These are phyloP conservation scores for Aspergillus amoenus DNA, from an alignment of 2,329 filamentous ascomycete genomes.

Conservation along the genomic window DNA sequence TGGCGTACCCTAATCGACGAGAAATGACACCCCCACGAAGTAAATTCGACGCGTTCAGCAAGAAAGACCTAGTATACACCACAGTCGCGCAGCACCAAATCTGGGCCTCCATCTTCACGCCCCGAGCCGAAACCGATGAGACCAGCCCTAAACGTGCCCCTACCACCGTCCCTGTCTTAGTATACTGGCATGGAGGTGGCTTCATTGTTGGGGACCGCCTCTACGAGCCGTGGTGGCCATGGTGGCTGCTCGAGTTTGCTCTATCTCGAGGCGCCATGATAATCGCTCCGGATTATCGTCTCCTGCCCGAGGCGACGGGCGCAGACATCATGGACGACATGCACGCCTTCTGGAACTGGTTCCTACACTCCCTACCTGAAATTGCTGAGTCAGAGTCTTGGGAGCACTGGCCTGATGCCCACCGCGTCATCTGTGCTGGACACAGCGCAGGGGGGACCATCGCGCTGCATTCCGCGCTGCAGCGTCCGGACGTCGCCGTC, in stretches of 20 bases:
- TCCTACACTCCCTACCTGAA: background rate
- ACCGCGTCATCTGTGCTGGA: background rate
- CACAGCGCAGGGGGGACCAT: background rate
- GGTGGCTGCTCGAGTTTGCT: background rate
- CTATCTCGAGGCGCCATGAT: background rate
- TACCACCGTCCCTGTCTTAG: background rate
- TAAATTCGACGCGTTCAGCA: background rate
- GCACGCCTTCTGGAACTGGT: background rate
- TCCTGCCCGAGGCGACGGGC: background rate
- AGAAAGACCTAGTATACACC: background rate
- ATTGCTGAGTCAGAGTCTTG: background rate
- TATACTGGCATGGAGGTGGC: background rate
- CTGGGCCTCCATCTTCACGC: background rate
- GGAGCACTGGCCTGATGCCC: background rate
- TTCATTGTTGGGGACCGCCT: background rate
- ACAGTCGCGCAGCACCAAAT: background rate
- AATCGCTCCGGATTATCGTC: background rate
- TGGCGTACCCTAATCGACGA: too few species aligned
- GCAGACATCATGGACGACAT: background rate
- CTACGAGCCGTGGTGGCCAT: background rate
- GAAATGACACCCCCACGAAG: background rate
- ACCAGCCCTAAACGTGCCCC: background rate
- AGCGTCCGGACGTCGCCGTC: background rate
- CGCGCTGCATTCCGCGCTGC: background rate
- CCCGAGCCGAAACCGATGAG: background rate